A percentile compares a stretch with the other conserved stretches of the same genome.
These are phyloP conservation scores for Ceratorhiza oryzae-sativae DNA, from an alignment of 1,284 basidiomycete species.

Conservation along the genomic window DNA sequence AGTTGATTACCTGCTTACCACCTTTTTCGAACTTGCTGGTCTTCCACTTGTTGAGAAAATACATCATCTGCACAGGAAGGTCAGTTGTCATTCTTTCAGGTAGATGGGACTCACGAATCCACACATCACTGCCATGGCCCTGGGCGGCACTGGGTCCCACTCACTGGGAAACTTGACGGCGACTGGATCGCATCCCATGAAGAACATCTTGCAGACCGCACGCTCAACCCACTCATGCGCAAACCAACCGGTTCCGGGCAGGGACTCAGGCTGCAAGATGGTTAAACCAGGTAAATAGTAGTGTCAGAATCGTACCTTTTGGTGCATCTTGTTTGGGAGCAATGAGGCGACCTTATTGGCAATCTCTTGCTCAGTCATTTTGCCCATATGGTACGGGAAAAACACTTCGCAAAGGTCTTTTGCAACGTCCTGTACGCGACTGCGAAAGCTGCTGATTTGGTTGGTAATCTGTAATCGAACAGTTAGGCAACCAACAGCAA, in stretches of 20 bases:
- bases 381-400: neutral
- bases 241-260: neutral
- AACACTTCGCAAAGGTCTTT: too few species aligned
- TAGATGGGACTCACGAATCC: neutral
- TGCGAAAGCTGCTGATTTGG: neutral
- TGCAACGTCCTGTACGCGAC: neutral
- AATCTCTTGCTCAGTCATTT: neutral
- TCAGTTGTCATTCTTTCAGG: neutral
- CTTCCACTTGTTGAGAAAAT: neutral
- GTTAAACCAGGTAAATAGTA: neutral
- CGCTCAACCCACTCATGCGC: neutral
- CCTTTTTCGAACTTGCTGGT: too few species aligned
- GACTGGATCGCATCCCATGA: too few species aligned
- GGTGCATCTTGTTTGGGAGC: neutral
- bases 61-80: too few species aligned
- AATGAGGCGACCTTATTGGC: neutral
- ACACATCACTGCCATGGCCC: too few species aligned
- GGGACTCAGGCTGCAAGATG: neutral
- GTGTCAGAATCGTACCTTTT: neutral
- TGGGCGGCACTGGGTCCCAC: too few species aligned
- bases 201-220: too few species aligned
- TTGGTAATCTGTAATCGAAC: neutral
- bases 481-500: neutral
- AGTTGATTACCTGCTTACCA: too few species aligned
- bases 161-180: too few species aligned